These are phyloP conservation scores for Sphenostylis stenocarpa DNA, from an alignment of 306 rosid genomes.

Conservation along the genomic window DNA sequence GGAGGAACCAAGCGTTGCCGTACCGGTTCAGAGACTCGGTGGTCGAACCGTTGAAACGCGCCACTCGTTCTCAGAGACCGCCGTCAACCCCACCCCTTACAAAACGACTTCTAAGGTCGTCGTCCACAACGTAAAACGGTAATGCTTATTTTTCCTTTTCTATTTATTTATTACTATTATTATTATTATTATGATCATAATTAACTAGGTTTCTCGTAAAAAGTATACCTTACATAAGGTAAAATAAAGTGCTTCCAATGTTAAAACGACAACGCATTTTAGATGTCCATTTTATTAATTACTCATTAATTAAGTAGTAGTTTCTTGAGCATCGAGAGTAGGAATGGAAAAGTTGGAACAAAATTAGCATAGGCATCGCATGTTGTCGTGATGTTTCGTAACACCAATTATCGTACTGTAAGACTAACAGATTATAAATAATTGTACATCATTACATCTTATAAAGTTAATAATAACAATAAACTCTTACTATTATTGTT, in stretches of 20 bases:
- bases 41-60: constrained; percentile 49
- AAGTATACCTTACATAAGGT: too few relatives aligned
- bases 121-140: constrained; percentile 3
- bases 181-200: too few relatives aligned
- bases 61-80: not conserved
- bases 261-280: too few relatives aligned
- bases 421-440: not conserved
- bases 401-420: not conserved
- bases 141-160: not conserved
- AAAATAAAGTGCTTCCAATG: too few relatives aligned
- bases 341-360: not conserved
- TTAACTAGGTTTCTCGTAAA: too few relatives aligned
- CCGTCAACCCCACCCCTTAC: constrained; percentile 9
- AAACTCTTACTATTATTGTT: not conserved
- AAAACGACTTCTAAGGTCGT: constrained; percentile 25
- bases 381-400: not conserved
- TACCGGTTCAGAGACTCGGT: constrained; percentile 53
- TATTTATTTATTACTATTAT: not conserved
- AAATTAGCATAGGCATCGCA: not conserved
- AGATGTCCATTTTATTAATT: too few relatives aligned
- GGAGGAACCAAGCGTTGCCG: constrained; percentile 49
- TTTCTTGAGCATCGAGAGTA: not conserved
- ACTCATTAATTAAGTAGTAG: not conserved
- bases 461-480: not conserved
- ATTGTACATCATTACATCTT: not conserved